Conservation (phyloP, 805 yeast species). For the Metschnikowia matae region DNA sequence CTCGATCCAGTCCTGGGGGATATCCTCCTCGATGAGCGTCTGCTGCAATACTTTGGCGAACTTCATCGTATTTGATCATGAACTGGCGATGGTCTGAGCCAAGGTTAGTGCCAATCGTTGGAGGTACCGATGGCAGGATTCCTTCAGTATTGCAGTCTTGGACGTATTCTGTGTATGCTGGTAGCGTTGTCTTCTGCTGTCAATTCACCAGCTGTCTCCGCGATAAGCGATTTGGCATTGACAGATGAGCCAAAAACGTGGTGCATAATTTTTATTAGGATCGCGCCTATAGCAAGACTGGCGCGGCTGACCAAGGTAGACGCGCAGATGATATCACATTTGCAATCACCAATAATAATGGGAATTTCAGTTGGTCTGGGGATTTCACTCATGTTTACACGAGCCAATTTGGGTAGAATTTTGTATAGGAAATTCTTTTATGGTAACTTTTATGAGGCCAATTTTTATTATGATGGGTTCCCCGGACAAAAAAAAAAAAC, state of each 20-base stretch:
- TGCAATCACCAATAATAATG: not conserved
- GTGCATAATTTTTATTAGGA: conserved; percentile 3
- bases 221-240: not conserved
- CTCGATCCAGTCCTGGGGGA: conserved; percentile 65
- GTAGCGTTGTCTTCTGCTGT: not conserved
- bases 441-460: no score
- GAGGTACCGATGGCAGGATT: no score
- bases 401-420: no score
- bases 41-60: conserved; percentile 71
- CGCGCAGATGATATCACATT: not conserved
- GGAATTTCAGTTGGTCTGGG: no score
- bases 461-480: no score
- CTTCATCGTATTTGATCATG: conserved; percentile 46
- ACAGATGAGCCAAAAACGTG: conserved; percentile 3
- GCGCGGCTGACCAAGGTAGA: conserved; percentile 1
- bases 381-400: no score
- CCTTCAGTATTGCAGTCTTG: no score
- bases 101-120: not conserved
- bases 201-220: not conserved
- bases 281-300: not conserved
- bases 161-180: no score
- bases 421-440: no score
- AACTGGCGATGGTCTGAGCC: not conserved
- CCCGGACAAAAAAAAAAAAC: no score
- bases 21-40: conserved; percentile 52